Evolutionary conservation across 805 yeast genomes (phyloP).

Genomic region (Yarrowia sp.): DNA sequence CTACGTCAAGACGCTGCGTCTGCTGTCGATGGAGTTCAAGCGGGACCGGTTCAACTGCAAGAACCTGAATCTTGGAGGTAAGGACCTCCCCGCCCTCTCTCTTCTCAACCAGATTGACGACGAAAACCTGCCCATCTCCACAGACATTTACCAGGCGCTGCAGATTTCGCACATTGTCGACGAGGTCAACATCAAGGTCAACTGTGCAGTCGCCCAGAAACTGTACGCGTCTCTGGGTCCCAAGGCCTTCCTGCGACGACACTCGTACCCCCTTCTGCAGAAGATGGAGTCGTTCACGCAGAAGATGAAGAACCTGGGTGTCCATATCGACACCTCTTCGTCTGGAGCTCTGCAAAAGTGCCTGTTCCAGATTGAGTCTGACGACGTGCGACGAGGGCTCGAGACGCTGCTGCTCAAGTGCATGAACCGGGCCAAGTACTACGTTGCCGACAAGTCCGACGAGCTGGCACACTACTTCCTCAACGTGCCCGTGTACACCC

Average conservation of each 20-base stretch:
- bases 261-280: conserved; percentile 75
- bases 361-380: conserved; percentile 60
- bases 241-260: conserved; percentile 80
- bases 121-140: conserved; percentile 67
- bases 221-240: conserved; percentile 75
- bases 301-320: conserved; percentile 53
- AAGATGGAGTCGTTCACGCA: conserved; percentile 76
- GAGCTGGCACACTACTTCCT: conserved; percentile 75
- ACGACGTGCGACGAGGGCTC: conserved; percentile 63
- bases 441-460: conserved; percentile 82
- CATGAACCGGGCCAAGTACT: conserved; percentile 81
- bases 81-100: conserved; percentile 51
- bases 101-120: conserved; percentile 81
- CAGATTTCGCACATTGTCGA: conserved; percentile 33
- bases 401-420: conserved; percentile 80
- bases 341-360: conserved; percentile 72
- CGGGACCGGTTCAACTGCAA: conserved; percentile 54
- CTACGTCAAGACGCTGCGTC: conserved; percentile 60
- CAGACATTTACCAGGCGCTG: conserved; percentile 63
- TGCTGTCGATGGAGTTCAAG: conserved; percentile 67
- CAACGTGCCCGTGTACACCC: conserved; percentile 84
- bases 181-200: conserved; percentile 78
- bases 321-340: conserved; percentile 68
- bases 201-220: conserved; percentile 80
- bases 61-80: conserved; percentile 45